Base-by-base conservation (phyloP, 495 filamentous ascomycete species). In the Neurospora sublineolata region DNA sequence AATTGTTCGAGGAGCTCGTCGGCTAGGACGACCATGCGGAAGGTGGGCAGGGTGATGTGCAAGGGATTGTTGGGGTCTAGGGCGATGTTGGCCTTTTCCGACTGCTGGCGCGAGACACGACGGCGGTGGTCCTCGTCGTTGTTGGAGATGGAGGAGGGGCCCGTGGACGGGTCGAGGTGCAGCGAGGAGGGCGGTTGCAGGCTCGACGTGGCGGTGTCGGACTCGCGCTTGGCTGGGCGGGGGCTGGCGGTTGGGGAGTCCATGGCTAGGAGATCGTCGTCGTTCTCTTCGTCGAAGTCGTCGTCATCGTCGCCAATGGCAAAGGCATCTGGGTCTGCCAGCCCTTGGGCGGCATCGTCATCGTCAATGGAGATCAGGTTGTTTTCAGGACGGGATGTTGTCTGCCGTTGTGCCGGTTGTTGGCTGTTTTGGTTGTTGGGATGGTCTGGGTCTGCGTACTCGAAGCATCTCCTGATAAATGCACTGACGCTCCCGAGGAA, bases 21-120 rank as follows among this genome's bases (percentile, higher is more conserved):
- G 71, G 95, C 95, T 27, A 99, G 88, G 60, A 99, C 90, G 33
- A 99, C 93, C 95, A 99, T 99, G 75, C 95, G 91, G 86, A 99
- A 99, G 27, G 95, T 99, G 0, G 96, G 96, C 10, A 99, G 89
- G 9, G 96, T 98, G 77, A 99, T 97, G 79, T 97, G 91, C 0
- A 99, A 87, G 0, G 95, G 95, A 71, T 95, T 94, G 58, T 91
- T 88, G 0, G 95, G 95, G 78, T 99, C 93, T 6, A 99, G 89
- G 33, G 95, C 95, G 18, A 89, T 86, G 77, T 99, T 99, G 36
- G 94, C 93, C 23, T 85, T 84, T 75, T 86, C 86, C 2, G 86
- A 83, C 77, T 86, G 81, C n/a, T 84, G 83, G 75, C 85, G 83
- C 69, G 87, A 86, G 71, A 83, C 82, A 23, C 82, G 79, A 58